A percentile compares a stretch with the other conserved stretches of the same genome.
Evolutionary conservation across 2,329 filamentous ascomycete species (phyloP).

Genomic region (Aspergillus quadrilineatus): DNA sequence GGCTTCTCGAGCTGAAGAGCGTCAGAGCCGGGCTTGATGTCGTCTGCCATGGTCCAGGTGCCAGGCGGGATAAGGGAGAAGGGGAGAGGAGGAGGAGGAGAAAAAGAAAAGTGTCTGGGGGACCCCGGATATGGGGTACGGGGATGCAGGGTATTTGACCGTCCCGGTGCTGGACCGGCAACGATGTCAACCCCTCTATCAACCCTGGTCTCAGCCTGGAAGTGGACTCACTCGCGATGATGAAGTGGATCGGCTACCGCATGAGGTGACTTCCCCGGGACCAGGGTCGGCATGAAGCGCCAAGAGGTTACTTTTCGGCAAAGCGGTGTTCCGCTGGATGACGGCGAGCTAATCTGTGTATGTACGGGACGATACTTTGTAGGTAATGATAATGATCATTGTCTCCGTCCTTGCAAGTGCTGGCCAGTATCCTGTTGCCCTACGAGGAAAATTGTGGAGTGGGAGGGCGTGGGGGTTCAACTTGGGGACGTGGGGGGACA

Average conservation of each 20-base stretch:
- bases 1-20: constrained; percentile 1
- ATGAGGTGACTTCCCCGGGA: neutral
- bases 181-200: neutral
- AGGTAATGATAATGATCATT: neutral
- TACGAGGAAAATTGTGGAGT: neutral
- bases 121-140: constrained; percentile 1
- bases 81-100: neutral
- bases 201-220: neutral
- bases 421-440: neutral
- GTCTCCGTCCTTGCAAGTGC: too few species aligned
- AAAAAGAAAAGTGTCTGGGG: neutral
- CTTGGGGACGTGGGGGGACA: constrained; percentile 1
- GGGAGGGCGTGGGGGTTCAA: neutral
- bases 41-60: neutral
- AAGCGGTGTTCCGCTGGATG: neutral
- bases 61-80: neutral
- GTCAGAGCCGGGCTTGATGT: neutral
- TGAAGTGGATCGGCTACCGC: neutral
- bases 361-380: neutral
- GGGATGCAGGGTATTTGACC: neutral
- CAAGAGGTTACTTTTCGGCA: neutral
- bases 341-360: neutral
- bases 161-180: neutral
- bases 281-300: neutral
- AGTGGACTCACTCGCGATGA: neutral